These are phyloP conservation scores for Starmerella scarabaei DNA, from an alignment of 805 yeast species.

Conservation along the genomic window DNA sequence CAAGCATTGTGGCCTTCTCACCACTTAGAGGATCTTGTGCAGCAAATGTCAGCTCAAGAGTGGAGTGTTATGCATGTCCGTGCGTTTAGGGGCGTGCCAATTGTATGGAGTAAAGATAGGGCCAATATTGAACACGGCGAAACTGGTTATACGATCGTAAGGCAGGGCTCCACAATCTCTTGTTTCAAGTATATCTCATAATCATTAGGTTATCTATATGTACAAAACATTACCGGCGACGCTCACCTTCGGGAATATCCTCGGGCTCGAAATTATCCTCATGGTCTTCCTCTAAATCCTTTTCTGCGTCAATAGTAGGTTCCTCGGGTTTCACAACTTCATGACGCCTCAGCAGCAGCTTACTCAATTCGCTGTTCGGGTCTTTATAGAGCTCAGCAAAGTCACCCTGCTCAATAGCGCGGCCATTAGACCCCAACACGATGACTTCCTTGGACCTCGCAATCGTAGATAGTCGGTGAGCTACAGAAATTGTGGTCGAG, in stretches of 20 bases:
- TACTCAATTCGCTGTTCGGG: conserved; percentile 35
- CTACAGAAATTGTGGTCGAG: conserved; percentile 67
- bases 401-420: conserved; percentile 58
- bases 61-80: conserved; percentile 11
- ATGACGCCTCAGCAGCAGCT: conserved; percentile 26
- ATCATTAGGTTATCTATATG: neutral
- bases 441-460: conserved; percentile 67
- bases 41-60: neutral
- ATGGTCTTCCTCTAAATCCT: conserved; percentile 9
- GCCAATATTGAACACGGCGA: neutral
- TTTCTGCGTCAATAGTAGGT: conserved; percentile 2
- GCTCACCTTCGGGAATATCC: conserved; percentile 13
- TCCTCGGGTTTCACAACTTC: conserved; percentile 11
- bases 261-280: conserved; percentile 4
- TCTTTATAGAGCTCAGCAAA: conserved; percentile 40
- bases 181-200: neutral
- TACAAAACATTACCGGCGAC: neutral
- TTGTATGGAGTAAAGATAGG: neutral
- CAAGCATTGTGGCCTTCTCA: neutral
- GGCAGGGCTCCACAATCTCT: neutral
- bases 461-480: conserved; percentile 82
- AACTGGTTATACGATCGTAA: neutral
- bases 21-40: conserved; percentile 3
- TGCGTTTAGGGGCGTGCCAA: conserved; percentile 11
- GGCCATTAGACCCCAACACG: conserved; percentile 62